Conservation (phyloP, 805 yeast genomes). For the Yarrowia sp. region DNA sequence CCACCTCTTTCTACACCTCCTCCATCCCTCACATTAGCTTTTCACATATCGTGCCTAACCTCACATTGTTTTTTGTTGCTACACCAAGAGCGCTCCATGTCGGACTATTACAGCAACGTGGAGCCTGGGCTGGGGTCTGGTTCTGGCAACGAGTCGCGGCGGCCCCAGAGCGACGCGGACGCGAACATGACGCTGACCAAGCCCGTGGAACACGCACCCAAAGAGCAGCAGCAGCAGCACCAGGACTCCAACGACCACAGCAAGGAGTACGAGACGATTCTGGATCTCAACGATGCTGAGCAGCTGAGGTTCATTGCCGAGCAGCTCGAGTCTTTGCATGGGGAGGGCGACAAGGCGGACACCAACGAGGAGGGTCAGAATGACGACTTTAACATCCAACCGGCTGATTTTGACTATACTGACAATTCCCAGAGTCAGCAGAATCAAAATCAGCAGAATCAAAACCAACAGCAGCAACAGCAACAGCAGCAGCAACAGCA, state of each 20-base stretch:
- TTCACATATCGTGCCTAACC: conserved; percentile 17
- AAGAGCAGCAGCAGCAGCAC: not conserved
- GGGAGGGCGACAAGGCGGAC: conserved; percentile 22
- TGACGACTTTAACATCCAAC: conserved; percentile 13
- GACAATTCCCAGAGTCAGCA: not conserved
- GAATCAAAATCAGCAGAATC: not conserved
- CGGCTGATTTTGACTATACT: conserved; percentile 13
- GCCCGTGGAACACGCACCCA: not conserved
- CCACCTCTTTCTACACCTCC: no score
- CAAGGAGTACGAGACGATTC: conserved; percentile 38
- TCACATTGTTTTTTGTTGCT: conserved; percentile 10
- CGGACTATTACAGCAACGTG: conserved; percentile 36
- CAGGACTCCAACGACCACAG: not conserved
- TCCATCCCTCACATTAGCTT: not conserved
- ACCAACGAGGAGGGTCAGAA: not conserved
- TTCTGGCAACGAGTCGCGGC: conserved; percentile 7
- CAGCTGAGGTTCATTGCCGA: conserved; percentile 47
- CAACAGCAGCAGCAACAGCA: not conserved
- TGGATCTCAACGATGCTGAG: conserved; percentile 46
- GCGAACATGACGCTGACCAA: conserved; percentile 14
- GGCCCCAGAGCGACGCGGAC: not conserved
- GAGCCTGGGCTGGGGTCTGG: conserved; percentile 9
- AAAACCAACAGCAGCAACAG: not conserved
- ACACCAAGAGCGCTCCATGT: conserved; percentile 15
- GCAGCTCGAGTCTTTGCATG: conserved; percentile 43